A percentile compares a stretch with the other conserved stretches of the same genome.
Conservation (phyloP, 2,329 filamentous ascomycete species). For the Colletotrichum zoysiae region DNA sequence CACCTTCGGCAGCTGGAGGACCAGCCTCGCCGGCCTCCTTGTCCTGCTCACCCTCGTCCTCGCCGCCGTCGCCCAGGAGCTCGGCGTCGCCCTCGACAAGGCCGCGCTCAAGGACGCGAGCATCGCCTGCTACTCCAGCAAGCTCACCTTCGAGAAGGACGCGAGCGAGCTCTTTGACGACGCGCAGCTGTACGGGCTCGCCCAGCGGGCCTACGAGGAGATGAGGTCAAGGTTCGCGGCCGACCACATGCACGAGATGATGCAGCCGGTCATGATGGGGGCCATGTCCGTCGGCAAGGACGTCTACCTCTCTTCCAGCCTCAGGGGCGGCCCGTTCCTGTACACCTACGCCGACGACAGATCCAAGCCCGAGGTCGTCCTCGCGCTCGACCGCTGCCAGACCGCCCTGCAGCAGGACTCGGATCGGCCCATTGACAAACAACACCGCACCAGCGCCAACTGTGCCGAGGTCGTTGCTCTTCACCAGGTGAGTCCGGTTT, state of each 20-base stretch:
- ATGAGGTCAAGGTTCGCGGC: not conserved
- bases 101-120: not conserved
- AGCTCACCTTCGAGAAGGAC: slow-evolving; percentile 1
- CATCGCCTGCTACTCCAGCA: not conserved
- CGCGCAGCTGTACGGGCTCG: not conserved
- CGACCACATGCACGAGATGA: not conserved
- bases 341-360: not conserved
- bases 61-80: not conserved
- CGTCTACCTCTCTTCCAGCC: not conserved
- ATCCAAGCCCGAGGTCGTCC: not conserved
- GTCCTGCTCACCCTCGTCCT: slow-evolving; percentile 2
- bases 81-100: not conserved
- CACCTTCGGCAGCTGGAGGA: not conserved
- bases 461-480: not conserved
- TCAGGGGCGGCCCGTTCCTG: not conserved
- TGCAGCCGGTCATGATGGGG: slow-evolving; percentile 7
- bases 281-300: slow-evolving; percentile 8
- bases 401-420: not conserved
- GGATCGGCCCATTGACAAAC: no score
- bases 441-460: not conserved
- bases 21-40: not conserved
- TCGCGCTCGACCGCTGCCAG: slow-evolving; percentile 1
- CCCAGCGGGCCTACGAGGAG: not conserved
- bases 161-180: not conserved
- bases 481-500: not conserved